These are phyloP conservation scores for Tuber melanosporum DNA, from an alignment of 495 filamentous ascomycete species.

Conservation along the genomic window DNA sequence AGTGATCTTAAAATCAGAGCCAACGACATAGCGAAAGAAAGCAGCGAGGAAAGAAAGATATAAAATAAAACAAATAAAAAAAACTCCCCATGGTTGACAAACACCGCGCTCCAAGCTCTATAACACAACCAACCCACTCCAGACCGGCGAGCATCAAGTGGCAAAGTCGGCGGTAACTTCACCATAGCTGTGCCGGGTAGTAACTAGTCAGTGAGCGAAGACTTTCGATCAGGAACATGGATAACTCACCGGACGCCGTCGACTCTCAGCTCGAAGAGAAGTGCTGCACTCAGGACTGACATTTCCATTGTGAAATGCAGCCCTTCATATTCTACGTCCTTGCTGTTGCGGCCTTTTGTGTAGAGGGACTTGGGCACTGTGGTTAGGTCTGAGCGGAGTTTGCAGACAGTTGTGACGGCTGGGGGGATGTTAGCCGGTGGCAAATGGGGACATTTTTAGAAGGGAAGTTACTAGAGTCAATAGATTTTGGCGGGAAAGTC, in stretches of 20 bases:
- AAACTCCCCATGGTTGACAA: neutral
- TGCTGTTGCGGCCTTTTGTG: constrained; percentile 61
- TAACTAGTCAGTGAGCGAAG: constrained; percentile 9
- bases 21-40: neutral
- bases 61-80: neutral
- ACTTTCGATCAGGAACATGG: neutral
- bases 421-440: neutral
- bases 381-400: constrained; percentile 63
- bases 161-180: constrained; percentile 39
- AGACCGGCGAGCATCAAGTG: constrained; percentile 16
- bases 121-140: neutral
- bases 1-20: neutral
- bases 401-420: constrained; percentile 52
- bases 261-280: constrained; percentile 67
- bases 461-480: constrained; percentile 24
- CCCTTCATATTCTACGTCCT: constrained; percentile 68
- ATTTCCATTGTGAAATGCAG: constrained; percentile 71
- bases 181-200: constrained; percentile 24
- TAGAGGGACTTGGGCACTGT: constrained; percentile 64
- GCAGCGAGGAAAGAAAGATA: neutral
- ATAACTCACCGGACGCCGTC: constrained; percentile 58
- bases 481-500: constrained; percentile 34
- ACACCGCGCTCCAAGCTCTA: constrained; percentile 5
- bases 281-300: constrained; percentile 63
- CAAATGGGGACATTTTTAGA: neutral